These are phyloP conservation scores for Vitis amurensis DNA, from an alignment of 164 flowering plant species.

Conservation along the genomic window DNA sequence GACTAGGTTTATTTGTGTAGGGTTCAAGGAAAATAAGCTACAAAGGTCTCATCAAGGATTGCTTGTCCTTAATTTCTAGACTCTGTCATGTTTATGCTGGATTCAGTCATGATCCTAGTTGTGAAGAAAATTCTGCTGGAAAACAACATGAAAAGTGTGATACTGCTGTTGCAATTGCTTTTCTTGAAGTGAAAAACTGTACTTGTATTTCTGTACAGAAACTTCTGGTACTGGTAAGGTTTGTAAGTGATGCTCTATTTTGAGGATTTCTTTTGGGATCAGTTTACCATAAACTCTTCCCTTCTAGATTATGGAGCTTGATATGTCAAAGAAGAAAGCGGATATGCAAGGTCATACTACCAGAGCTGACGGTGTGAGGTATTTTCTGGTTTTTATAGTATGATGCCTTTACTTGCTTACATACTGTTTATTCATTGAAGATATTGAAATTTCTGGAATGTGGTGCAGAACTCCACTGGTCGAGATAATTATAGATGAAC, in stretches of 20 bases:
- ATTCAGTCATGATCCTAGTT: conserved; percentile 11
- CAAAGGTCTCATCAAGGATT: conserved; percentile 62
- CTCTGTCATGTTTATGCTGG: conserved; percentile 22
- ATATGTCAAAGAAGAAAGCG: conserved; percentile 60
- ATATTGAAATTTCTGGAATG: conserved; percentile 1
- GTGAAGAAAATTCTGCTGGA: conserved; percentile 16
- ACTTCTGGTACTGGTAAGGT: conserved; percentile 55
- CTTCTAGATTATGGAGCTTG: conserved; percentile 80
- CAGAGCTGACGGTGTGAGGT: conserved; percentile 88
- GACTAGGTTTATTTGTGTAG: conserved; percentile 34
- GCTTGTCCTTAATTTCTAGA: conserved; percentile 41
- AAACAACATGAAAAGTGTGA: conserved; percentile 18
- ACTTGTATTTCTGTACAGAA: conserved; percentile 51
- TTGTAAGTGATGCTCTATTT: not conserved
- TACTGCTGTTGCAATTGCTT: conserved; percentile 38
- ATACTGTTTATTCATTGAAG: not conserved
- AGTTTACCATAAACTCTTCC: no score
- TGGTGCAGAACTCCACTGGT: conserved; percentile 63
- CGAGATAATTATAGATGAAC: conserved; percentile 78
- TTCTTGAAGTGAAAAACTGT: conserved; percentile 43
- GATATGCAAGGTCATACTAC: conserved; percentile 52
- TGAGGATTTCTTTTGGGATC: not conserved
- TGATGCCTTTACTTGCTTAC: not conserved
- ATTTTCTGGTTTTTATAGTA: conserved; percentile 10
- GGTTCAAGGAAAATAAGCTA: conserved; percentile 65